These are phyloP conservation scores for Fusarium sp. DNA, from an alignment of 2,329 filamentous ascomycete genomes.

Conservation along the genomic window DNA sequence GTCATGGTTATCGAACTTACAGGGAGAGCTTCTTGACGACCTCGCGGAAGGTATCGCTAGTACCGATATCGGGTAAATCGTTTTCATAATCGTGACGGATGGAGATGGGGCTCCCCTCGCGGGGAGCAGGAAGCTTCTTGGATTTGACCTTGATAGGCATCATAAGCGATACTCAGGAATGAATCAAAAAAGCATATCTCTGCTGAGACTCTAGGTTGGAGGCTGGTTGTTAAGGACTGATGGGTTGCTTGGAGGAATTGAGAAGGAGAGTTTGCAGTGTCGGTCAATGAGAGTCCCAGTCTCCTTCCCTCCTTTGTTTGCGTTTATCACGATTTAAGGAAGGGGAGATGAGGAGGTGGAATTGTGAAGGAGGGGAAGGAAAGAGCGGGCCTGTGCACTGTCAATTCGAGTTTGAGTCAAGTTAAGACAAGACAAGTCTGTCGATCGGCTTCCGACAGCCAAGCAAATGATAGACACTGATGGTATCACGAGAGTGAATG, in stretches of 20 bases:
- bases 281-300: slow-evolving; percentile 2
- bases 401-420: slow-evolving; percentile 16
- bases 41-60: slow-evolving; percentile 70
- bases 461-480: slow-evolving; percentile 7
- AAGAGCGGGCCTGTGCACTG: slow-evolving; percentile 34
- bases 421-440: not conserved
- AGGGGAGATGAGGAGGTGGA: slow-evolving; percentile 23
- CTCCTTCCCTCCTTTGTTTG: slow-evolving; percentile 11
- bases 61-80: slow-evolving; percentile 66
- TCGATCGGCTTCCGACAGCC: slow-evolving; percentile 21
- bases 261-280: not conserved
- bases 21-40: slow-evolving; percentile 74
- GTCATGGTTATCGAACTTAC: slow-evolving; percentile 52
- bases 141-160: slow-evolving; percentile 55
- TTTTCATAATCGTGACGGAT: slow-evolving; percentile 50
- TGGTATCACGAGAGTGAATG: slow-evolving; percentile 28
- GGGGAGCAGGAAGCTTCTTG: slow-evolving; percentile 48
- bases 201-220: not conserved
- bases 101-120: slow-evolving; percentile 52
- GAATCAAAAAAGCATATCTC: slow-evolving; percentile 3
- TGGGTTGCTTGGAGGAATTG: not conserved
- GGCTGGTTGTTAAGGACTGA: not conserved
- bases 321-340: slow-evolving; percentile 17
- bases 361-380: slow-evolving; percentile 11
- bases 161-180: not conserved